Percentiles rank a stretch among this genome's conserved stretches.
Evolutionary conservation across 148 eudicot genomes (phyloP).

Genomic region (Spergularia bocconei): DNA sequence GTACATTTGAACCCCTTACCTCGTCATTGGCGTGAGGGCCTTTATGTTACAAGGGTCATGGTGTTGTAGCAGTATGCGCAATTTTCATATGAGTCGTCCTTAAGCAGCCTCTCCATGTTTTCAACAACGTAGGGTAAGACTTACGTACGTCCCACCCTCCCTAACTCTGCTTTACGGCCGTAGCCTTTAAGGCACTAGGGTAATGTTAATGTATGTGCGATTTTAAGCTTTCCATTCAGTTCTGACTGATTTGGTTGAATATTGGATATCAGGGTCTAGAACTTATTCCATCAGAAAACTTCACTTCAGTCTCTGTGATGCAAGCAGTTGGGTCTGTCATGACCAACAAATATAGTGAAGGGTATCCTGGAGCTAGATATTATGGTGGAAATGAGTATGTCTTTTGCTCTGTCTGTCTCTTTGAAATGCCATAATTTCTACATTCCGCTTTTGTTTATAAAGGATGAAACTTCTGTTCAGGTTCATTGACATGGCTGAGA

Average conservation of each 20-base stretch:
- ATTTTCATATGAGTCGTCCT: no score
- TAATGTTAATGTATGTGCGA: background rate
- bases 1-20: no score
- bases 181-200: no score
- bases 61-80: no score
- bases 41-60: no score
- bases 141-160: no score
- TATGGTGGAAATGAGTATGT: constrained; percentile 99
- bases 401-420: background rate
- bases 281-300: constrained; percentile 96
- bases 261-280: constrained; percentile 66
- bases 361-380: constrained; percentile 99
- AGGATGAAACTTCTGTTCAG: constrained; percentile 32
- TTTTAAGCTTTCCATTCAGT: background rate
- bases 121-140: no score
- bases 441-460: background rate
- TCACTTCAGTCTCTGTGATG: constrained; percentile 95
- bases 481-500: constrained; percentile 96
- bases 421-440: background rate
- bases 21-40: no score
- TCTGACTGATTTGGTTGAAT: background rate
- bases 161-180: no score
- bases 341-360: constrained; percentile 99
- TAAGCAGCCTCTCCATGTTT: no score
- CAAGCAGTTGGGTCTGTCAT: constrained; percentile 99